A percentile compares a stretch with the other conserved stretches of the same genome.
These are phyloP conservation scores for Leishmania turanica DNA, from an alignment of 208 protist species.

Conservation along the genomic window DNA sequence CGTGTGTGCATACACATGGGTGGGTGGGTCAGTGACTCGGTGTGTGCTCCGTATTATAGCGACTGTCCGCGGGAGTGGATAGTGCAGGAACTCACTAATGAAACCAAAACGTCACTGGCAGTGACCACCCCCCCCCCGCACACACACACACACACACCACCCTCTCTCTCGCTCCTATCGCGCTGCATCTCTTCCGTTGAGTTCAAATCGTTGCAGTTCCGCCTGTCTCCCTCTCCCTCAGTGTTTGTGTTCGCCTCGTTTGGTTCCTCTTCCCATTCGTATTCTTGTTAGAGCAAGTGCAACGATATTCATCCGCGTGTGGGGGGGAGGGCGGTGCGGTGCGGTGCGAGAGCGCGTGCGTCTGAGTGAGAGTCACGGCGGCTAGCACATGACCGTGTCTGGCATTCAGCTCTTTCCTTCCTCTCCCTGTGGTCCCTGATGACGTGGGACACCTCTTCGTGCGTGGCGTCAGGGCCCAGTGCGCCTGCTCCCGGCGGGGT, in stretches of 20 bases:
- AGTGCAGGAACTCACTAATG: not conserved
- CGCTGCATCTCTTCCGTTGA: not conserved
- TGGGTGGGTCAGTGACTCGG: not conserved
- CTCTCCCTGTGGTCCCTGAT: too few relatives aligned
- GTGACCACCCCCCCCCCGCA: too few relatives aligned
- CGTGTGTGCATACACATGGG: not conserved
- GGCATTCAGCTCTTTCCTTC: too few relatives aligned
- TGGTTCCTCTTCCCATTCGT: not conserved
- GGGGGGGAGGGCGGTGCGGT: too few relatives aligned
- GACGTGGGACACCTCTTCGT: too few relatives aligned
- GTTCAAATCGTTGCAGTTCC: not conserved
- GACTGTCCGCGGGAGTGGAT: not conserved
- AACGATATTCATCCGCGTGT: not conserved
- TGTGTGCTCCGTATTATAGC: not conserved
- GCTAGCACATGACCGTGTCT: too few relatives aligned
- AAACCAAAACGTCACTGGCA: not conserved
- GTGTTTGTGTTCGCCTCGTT: not conserved
- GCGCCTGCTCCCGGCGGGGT: too few relatives aligned
- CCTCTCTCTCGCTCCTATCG: not conserved
- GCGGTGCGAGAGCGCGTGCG: too few relatives aligned
- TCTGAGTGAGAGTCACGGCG: too few relatives aligned
- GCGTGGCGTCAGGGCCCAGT: too few relatives aligned
- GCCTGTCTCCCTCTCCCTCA: not conserved
- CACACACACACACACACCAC: not conserved
- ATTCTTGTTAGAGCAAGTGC: not conserved